Conservation (phyloP, 2,329 filamentous ascomycete genomes). For the Monosporascus cannonballus region DNA sequence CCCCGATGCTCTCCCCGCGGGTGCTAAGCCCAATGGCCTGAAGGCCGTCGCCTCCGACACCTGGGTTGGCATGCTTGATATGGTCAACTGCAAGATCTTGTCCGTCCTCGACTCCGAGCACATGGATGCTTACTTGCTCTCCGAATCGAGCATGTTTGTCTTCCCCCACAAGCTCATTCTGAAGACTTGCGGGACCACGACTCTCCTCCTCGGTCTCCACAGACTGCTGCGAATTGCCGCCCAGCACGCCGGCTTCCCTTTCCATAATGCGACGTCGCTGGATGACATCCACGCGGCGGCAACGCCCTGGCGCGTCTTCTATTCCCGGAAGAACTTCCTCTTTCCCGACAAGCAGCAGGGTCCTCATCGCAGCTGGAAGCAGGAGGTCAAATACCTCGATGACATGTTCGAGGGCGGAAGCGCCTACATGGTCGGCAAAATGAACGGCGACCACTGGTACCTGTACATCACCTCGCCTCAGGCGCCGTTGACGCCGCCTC, state of each 20-base stretch:
- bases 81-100: slow-evolving; percentile 97
- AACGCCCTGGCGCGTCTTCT: slow-evolving; percentile 92
- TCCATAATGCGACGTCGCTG: slow-evolving; percentile 60
- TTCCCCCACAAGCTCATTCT: slow-evolving; percentile 99
- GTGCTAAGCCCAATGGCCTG: slow-evolving; percentile 68
- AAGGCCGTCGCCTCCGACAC: slow-evolving; percentile 78
- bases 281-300: slow-evolving; percentile 69
- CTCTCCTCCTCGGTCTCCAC: slow-evolving; percentile 80
- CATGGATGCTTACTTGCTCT: slow-evolving; percentile 93
- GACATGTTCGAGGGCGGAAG: slow-evolving; percentile 87
- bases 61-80: slow-evolving; percentile 95
- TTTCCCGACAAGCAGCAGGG: slow-evolving; percentile 92
- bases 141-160: slow-evolving; percentile 99
- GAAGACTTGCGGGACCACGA: slow-evolving; percentile 98
- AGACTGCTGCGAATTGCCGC: slow-evolving; percentile 91
- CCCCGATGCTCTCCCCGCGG: slow-evolving; percentile 63
- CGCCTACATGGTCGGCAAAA: slow-evolving; percentile 99
- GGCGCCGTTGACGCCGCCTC: slow-evolving; percentile 71
- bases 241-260: slow-evolving; percentile 80
- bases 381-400: slow-evolving; percentile 90
- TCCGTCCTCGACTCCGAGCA: slow-evolving; percentile 90
- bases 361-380: slow-evolving; percentile 94
- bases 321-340: slow-evolving; percentile 97
- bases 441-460: slow-evolving; percentile 99
- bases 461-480: slow-evolving; percentile 90